Base-by-base conservation (phyloP, 768 basidiomycete species). In the Naganishia randhawae region DNA sequence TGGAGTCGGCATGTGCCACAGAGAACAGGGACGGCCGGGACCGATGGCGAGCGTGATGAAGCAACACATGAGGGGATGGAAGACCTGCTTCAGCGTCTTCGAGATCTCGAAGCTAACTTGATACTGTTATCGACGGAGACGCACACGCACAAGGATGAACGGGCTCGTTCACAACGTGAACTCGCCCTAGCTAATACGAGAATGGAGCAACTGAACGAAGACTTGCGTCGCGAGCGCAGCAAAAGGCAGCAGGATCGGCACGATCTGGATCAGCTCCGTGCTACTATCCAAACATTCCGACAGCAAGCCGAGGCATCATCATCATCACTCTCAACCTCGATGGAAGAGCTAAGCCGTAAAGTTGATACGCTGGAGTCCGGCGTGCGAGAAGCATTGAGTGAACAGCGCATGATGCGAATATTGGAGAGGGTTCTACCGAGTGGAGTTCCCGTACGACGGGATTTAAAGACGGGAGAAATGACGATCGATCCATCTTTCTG, bases 401-500 rank as follows among this genome's bases (percentile, higher is more conserved):
- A 76, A 48, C 77, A 79, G 6, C 68, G 76, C 25, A 65, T 81
- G 37, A 71, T 75, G 17, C 67, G 72, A 8, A 75, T 77, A 1
- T 74, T 83, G 62, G 81, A 81, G 54, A 67, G 73, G 64, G 74
- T 80, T 35, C 68, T 83, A 48, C 82, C 82, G 11, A 63, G 74
- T n/a, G 65, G 70, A n/a, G 69, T 83, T 50, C 82, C 81, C 0
- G 76, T 82, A 27, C 52, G 65, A 33, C 72, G 78, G 33, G 63
- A 64, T 6, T 22, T n/a, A 17, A 68, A 72, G 51, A 76, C 69
- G 17, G 76, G 75, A 19, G 63, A 74, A 9, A 67, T 80, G 35
- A 75, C 74, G 22, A 75, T 82, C 64, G 80, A 82, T 50, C 82
- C 82, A 8, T 66, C 69, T 22, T 82, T 83, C 76, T 83, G 81